phyloP scores from a whole-genome alignment of 768 basidiomycete species.

The Lenzites betulinus region DNA sequence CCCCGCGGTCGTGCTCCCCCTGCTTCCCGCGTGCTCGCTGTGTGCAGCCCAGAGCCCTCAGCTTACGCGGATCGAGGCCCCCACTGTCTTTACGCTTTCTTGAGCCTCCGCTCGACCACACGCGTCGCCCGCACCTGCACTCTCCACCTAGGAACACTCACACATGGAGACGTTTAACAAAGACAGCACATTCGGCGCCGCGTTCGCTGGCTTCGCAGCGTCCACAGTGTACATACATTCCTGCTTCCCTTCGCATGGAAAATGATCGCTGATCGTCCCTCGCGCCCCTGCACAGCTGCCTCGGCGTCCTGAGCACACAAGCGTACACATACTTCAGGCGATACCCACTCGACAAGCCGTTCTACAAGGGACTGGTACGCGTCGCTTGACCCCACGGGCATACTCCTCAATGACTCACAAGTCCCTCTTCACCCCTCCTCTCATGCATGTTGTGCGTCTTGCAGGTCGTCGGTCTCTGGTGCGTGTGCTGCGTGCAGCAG shows the following conservation, averaged over 20 bases:
- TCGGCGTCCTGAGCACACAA: constrained; percentile 57
- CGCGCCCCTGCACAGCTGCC: constrained; percentile 37
- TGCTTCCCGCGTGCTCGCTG: constrained; percentile 12
- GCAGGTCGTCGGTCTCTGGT: constrained; percentile 40
- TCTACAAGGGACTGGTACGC: constrained; percentile 56
- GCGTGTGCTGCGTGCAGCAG: neutral
- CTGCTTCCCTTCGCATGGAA: neutral
- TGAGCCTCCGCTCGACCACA: neutral
- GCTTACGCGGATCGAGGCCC: constrained; percentile 8
- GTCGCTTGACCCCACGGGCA: neutral
- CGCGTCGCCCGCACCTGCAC: constrained; percentile 1
- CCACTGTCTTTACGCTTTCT: constrained; percentile 17
- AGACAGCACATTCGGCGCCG: constrained; percentile 59
- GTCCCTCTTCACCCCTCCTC: too few relatives aligned
- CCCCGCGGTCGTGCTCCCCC: neutral
- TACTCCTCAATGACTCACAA: neutral
- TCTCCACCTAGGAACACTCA: neutral
- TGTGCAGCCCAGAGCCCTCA: constrained; percentile 5
- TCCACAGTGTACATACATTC: constrained; percentile 36
- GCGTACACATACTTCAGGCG: constrained; percentile 54
- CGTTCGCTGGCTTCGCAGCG: constrained; percentile 58
- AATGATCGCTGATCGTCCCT: constrained; percentile 20
- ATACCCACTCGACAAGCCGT: constrained; percentile 53
- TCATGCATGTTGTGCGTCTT: neutral
- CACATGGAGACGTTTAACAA: constrained; percentile 25